Base-by-base conservation (phyloP, 2,329 filamentous ascomycete genomes). In the Hawksworthiomyces lignivorus region DNA sequence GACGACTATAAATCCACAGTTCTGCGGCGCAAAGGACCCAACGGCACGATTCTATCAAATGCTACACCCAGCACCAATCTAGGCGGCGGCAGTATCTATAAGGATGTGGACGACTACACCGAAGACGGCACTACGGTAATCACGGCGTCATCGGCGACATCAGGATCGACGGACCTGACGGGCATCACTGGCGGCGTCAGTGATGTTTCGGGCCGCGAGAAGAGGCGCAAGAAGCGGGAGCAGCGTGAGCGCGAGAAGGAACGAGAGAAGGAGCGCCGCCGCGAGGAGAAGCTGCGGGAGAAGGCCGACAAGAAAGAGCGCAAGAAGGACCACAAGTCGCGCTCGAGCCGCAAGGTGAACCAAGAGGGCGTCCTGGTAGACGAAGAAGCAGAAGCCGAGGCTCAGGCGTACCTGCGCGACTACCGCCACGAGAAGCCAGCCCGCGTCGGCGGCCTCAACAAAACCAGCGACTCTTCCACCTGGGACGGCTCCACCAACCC, bases 1-100 rank as follows among this genome's bases (percentile, higher is more conserved):
- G 90, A 97, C 6, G 92, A 98, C 57, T 98, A 98, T 77, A 97
- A 97, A 62, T 83, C 84, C 2, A 96, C 90, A 0, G 92, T 98
- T 2, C 65, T 98, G 34, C 77, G 92, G 31, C 84, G 89, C 40
- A 88, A 84, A 56, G 89, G 88, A 1, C 87, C 89, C 5, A 89
- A 96, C 63, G 90, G 90, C 30, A 89, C 84, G 33, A 80, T 90
- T 2, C 70, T 96, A 5, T 84, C 80, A 42, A 86, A 87, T 41
- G 89, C 85, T 0, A 95, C 88, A 2, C 78, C 80, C 54, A 82
- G 79, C 54, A 96, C 89, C 2, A 74, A 84, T 49, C 74, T 96
- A 0, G 90, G 90, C n/a, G 88, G 87, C 36, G 87, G 87, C 33
- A 90, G 84, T 62, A 78, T 92, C 12, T 87, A 86, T 62, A 84